A percentile compares a stretch with the other conserved stretches of the same genome.
Evolutionary conservation across 345 rosid species (phyloP).

Genomic region (Aethionema arabicum): DNA sequence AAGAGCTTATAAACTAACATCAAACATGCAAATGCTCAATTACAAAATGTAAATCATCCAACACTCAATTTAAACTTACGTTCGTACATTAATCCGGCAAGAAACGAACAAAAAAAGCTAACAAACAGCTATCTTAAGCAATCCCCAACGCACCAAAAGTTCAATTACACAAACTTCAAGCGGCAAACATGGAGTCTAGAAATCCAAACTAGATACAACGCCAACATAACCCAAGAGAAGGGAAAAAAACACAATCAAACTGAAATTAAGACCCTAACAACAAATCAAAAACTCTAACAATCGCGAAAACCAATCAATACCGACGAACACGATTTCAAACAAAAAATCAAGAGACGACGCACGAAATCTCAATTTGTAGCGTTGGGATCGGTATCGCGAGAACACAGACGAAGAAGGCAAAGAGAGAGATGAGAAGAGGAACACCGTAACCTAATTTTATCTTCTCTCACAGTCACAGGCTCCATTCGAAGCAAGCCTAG

Average conservation of each 20-base stretch:
- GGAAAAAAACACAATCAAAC: background rate
- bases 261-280: background rate
- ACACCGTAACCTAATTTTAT: slow-evolving; percentile 10
- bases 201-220: background rate
- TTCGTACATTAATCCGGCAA: background rate
- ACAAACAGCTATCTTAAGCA: background rate
- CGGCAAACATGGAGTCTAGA: background rate
- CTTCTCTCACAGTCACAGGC: slow-evolving; percentile 25
- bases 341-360: slow-evolving; percentile 2
- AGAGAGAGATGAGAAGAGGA: slow-evolving; percentile 1
- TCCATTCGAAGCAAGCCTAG: no score
- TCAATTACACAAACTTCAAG: background rate
- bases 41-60: background rate
- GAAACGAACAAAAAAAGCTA: background rate
- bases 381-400: slow-evolving; percentile 27
- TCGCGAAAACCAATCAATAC: background rate
- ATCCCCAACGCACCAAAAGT: background rate
- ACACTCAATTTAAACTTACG: background rate
- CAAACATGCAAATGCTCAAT: slow-evolving; percentile 1
- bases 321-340: background rate
- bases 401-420: slow-evolving; percentile 11
- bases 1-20: background rate
- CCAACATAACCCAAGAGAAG: background rate
- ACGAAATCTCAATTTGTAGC: slow-evolving; percentile 6
- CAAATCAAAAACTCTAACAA: slow-evolving; percentile 3